Percentiles rank a stretch among this genome's conserved stretches.
phyloP scores from a whole-genome alignment of 768 basidiomycete genomes.

The Hypsizygus marmoreus region DNA sequence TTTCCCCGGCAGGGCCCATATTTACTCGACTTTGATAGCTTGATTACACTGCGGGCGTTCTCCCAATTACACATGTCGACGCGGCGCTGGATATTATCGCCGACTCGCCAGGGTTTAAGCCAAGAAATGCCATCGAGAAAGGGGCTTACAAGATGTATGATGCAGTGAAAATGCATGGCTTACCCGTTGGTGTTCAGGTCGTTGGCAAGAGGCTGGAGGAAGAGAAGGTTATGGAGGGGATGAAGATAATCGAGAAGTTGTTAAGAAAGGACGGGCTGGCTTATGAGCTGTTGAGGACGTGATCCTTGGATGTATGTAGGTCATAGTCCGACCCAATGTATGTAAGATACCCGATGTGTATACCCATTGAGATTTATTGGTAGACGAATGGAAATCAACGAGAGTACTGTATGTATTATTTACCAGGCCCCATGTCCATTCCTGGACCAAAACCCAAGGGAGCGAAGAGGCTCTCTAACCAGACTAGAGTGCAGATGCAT shows the following conservation, averaged over 20 bases:
- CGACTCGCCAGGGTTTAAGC: slow-evolving; percentile 27
- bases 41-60: slow-evolving; percentile 55
- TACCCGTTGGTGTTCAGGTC: slow-evolving; percentile 64
- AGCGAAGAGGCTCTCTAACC: no score
- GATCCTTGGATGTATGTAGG: background rate
- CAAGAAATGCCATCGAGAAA: slow-evolving; percentile 45
- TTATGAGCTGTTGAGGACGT: slow-evolving; percentile 20
- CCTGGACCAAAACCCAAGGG: no score
- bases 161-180: slow-evolving; percentile 52
- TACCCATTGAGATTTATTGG: background rate
- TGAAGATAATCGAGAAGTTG: slow-evolving; percentile 50
- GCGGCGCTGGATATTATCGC: slow-evolving; percentile 40
- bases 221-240: slow-evolving; percentile 62
- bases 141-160: slow-evolving; percentile 54
- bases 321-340: background rate
- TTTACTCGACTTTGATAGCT: slow-evolving; percentile 26
- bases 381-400: no score
- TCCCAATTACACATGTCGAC: slow-evolving; percentile 59
- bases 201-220: slow-evolving; percentile 62
- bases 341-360: background rate
- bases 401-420: no score
- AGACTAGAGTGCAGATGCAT: no score
- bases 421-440: no score
- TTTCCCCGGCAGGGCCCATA: background rate
- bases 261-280: slow-evolving; percentile 27